Percentiles rank a stretch among this genome's conserved stretches.
phyloP scores from a whole-genome alignment of 1,284 basidiomycete genomes.

The Austroboletus novae-zelandiae region DNA sequence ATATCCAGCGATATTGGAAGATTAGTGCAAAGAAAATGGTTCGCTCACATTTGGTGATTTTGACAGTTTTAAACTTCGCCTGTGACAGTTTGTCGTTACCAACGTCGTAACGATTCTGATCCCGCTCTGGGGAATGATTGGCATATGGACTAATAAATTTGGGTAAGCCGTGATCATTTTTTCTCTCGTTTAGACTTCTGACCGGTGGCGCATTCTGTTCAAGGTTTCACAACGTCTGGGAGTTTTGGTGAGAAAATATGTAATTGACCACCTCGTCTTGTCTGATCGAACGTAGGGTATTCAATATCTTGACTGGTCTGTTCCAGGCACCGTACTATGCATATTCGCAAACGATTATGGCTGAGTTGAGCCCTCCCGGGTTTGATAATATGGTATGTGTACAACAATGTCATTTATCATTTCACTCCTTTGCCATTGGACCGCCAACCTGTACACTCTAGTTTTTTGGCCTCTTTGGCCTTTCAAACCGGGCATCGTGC shows the following conservation, averaged over 20 bases:
- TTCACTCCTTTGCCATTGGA: no score
- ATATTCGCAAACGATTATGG: constrained; percentile 85
- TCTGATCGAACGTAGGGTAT: constrained; percentile 19
- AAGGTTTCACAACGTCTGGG: constrained; percentile 81
- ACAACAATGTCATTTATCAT: background rate
- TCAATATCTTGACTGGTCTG: constrained; percentile 27
- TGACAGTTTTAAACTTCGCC: background rate
- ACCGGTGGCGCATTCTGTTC: background rate
- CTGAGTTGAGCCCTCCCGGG: constrained; percentile 77
- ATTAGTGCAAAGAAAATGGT: constrained; percentile 79
- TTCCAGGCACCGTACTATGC: constrained; percentile 90
- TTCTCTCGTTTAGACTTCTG: background rate
- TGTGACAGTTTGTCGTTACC: constrained; percentile 66
- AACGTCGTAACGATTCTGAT: constrained; percentile 76
- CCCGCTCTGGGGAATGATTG: constrained; percentile 85
- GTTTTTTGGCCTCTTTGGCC: constrained; percentile 80
- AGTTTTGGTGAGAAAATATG: constrained; percentile 66
- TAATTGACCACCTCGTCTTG: no score
- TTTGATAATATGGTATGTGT: constrained; percentile 73
- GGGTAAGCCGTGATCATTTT: constrained; percentile 44
- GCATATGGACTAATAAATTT: constrained; percentile 74
- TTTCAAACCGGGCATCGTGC: constrained; percentile 81
- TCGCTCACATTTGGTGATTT: background rate
- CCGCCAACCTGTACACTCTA: constrained; percentile 22
- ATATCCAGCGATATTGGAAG: constrained; percentile 74